These are phyloP conservation scores for Tuber microsphaerosporum DNA, from an alignment of 495 filamentous ascomycete genomes.

Conservation along the genomic window DNA sequence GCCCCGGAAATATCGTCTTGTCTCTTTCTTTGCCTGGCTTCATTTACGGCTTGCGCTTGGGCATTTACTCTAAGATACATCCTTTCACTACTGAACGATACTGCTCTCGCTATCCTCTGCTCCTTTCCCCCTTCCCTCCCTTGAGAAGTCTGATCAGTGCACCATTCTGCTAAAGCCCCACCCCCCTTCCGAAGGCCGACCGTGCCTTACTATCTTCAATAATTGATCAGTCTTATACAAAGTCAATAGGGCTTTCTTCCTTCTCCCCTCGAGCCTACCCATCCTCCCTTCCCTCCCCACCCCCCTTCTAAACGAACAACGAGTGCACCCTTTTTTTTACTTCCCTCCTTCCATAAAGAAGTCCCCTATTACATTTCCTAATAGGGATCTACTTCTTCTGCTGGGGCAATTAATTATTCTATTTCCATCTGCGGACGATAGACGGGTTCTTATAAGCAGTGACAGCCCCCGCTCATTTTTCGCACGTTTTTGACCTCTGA, in stretches of 20 bases:
- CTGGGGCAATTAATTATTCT: constrained; percentile 20
- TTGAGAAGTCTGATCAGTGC: not conserved
- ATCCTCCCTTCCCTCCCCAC: not conserved
- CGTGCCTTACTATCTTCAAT: not conserved
- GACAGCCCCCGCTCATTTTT: constrained; percentile 21
- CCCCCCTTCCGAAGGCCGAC: constrained; percentile 1
- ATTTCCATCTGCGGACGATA: not conserved
- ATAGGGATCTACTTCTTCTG: not conserved
- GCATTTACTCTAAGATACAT: not conserved
- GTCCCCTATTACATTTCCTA: not conserved
- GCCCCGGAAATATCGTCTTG: not conserved
- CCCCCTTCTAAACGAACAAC: not conserved
- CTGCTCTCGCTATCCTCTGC: not conserved
- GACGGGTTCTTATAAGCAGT: constrained; percentile 26
- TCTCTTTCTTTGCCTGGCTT: not conserved
- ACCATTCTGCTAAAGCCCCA: not conserved
- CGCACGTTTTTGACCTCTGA: not conserved
- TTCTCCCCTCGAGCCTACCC: not conserved
- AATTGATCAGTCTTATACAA: not conserved
- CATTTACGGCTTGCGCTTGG: not conserved
- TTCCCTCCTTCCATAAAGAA: not conserved
- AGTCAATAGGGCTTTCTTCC: not conserved
- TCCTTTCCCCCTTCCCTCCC: not conserved
- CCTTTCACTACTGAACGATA: not conserved
- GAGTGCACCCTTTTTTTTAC: not conserved